Evolutionary conservation across 768 basidiomycete genomes (phyloP), one percentile per base, ranked within the genome.

Genomic region (Xerocomellus amylosporus): DNA sequence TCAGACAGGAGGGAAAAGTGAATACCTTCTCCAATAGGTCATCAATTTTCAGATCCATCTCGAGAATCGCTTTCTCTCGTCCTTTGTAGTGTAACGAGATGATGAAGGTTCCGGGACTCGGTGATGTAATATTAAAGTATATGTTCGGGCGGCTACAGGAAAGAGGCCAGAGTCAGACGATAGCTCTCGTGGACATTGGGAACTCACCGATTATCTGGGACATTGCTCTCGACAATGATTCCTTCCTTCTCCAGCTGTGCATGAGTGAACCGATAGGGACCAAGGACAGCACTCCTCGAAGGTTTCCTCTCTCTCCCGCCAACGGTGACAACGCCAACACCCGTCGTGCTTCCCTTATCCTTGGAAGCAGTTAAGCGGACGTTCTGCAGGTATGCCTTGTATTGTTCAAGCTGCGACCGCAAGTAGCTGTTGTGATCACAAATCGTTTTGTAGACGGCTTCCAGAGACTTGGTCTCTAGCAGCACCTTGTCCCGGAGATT

Each of bases 1-100:
- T 52, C 33, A 20, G 46, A 58, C 33, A 8, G 15, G 28, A 38
- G 36, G 28, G 36, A 45, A 8, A 20, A 20, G 30, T 6, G 60
- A 82, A 28, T 59, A 93, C 94, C 88, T 98, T 98, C 73, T 98
- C 96, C 67, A 98, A 74, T 58, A 98, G 73, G 74, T 99, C 96
- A 72, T 99, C 96, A 63, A 98, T 97, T 77, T 98, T 98, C 50
- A 98, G 82, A 74, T 97, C 94, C 97, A 98, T 98, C 80, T 99
- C 97, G 36, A 98, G 82, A 63, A 99, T 98, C 17, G 97, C 96
- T 76, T 98, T 98, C 67, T 99, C 97, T 19, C 97, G 84, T 39
- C 97, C 97, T 73, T 97, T 98, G 77, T 98, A 99, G 72, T 98
- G 96, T 49, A 99, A 78, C 4, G 96, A 97, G 60, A 99, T 99